phyloP scores from a whole-genome alignment of 306 rosid genomes.

The Ormosia emarginata region DNA sequence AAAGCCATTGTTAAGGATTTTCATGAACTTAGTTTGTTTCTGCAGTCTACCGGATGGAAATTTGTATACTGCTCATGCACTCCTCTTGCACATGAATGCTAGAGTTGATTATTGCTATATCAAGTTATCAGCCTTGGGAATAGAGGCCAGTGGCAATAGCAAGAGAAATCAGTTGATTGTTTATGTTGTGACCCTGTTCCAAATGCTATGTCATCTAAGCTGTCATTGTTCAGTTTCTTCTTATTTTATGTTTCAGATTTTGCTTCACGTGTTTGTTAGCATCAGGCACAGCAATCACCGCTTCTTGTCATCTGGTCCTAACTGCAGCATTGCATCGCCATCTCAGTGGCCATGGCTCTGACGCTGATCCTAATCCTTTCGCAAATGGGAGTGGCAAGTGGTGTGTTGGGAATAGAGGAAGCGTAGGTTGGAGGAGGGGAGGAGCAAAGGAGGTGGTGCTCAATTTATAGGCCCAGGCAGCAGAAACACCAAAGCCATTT shows the following conservation, averaged over 20 bases:
- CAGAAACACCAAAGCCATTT: neutral
- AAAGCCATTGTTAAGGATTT: neutral
- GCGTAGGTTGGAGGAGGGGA: neutral
- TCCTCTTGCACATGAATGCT: neutral
- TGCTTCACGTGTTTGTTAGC: constrained; percentile 4
- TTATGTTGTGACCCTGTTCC: neutral
- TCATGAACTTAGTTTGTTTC: neutral
- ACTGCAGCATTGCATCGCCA: neutral
- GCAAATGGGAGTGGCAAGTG: neutral
- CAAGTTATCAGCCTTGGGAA: neutral
- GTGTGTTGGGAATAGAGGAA: neutral
- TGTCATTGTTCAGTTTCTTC: neutral
- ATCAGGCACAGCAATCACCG: neutral
- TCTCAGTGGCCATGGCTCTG: neutral
- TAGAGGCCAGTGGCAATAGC: neutral
- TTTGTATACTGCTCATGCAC: neutral
- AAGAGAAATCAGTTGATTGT: neutral
- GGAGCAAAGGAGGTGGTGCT: neutral
- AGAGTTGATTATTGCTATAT: neutral
- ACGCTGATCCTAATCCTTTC: neutral
- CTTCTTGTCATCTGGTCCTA: neutral
- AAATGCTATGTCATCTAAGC: neutral
- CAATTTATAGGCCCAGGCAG: neutral
- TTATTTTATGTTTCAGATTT: neutral
- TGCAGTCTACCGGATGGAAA: neutral